phyloP scores from a whole-genome alignment of 2,329 filamentous ascomycete species.

The Ascomycota sp. region DNA sequence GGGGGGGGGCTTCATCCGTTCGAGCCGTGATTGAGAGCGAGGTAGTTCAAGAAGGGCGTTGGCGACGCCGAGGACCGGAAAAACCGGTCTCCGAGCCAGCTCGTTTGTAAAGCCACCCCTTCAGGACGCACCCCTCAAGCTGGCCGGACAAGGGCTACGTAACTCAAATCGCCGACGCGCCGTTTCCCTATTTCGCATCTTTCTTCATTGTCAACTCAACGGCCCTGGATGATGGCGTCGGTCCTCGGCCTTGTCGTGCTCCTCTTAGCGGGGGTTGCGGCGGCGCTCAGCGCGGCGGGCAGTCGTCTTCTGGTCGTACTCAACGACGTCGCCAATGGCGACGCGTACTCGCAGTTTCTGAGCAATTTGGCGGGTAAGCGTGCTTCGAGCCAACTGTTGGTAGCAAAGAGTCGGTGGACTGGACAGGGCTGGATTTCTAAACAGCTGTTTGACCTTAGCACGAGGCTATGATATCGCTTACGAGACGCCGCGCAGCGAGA shows the following conservation, averaged over 20 bases:
- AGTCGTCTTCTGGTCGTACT: conserved; percentile 65
- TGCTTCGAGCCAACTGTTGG: too few relatives aligned
- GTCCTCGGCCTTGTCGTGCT: conserved; percentile 47
- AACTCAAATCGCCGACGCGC: background rate
- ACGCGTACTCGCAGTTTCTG: conserved; percentile 62
- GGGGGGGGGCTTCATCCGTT: too few relatives aligned
- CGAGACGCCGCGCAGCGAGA: conserved; percentile 62
- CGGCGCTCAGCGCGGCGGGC: conserved; percentile 60
- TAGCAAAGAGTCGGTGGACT: too few relatives aligned
- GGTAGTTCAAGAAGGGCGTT: background rate
- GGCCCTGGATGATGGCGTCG: conserved; percentile 39
- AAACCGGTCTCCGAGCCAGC: background rate
- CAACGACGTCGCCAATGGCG: conserved; percentile 62
- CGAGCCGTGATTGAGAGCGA: background rate
- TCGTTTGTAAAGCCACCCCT: background rate
- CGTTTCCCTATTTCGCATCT: background rate
- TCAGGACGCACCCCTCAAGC: background rate
- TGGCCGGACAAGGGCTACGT: conserved; percentile 2
- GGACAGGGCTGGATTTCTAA: too few relatives aligned
- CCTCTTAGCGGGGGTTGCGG: conserved; percentile 40
- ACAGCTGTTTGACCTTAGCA: conserved; percentile 23
- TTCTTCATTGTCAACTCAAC: background rate
- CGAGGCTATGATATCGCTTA: conserved; percentile 65
- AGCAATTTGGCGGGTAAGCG: conserved; percentile 44
- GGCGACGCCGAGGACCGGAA: background rate